Percentiles rank a stretch among this genome's conserved stretches.
phyloP scores from a whole-genome alignment of 2,329 filamentous ascomycete genomes.

The Cytospora chrysosperma region DNA sequence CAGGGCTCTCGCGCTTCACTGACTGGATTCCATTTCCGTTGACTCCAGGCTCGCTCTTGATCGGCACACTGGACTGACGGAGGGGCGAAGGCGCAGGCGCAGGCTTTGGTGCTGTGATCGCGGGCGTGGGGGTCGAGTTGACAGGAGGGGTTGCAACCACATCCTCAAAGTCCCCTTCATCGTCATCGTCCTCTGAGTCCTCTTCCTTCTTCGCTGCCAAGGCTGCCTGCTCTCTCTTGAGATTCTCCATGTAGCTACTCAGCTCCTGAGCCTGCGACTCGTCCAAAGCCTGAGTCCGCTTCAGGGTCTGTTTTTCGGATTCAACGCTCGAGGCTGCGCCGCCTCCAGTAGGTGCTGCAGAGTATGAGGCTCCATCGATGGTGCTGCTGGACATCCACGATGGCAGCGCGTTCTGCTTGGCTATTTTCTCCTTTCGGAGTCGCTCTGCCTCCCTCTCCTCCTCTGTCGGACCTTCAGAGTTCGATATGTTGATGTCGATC shows the following conservation, averaged over 20 bases:
- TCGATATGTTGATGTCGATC: constrained; percentile 68
- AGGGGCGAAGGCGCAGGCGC: constrained; percentile 29
- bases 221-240: constrained; percentile 52
- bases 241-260: constrained; percentile 65
- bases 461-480: constrained; percentile 63
- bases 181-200: constrained; percentile 40
- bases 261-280: constrained; percentile 57
- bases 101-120: not conserved
- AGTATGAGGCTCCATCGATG: constrained; percentile 62
- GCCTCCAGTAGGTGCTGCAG: constrained; percentile 37
- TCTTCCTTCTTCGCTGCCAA: constrained; percentile 50
- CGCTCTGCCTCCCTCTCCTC: constrained; percentile 65
- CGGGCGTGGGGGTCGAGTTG: constrained; percentile 29
- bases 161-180: constrained; percentile 51
- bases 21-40: constrained; percentile 27
- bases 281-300: constrained; percentile 36
- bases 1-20: constrained; percentile 24
- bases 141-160: constrained; percentile 41
- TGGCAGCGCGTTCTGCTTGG: constrained; percentile 68
- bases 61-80: constrained; percentile 30
- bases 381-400: constrained; percentile 72
- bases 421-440: constrained; percentile 63
- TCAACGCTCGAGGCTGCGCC: constrained; percentile 37
- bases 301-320: constrained; percentile 48
- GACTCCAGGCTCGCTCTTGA: constrained; percentile 38